Conservation (phyloP, 768 basidiomycete genomes). For the Pulveroboletus sp. region DNA sequence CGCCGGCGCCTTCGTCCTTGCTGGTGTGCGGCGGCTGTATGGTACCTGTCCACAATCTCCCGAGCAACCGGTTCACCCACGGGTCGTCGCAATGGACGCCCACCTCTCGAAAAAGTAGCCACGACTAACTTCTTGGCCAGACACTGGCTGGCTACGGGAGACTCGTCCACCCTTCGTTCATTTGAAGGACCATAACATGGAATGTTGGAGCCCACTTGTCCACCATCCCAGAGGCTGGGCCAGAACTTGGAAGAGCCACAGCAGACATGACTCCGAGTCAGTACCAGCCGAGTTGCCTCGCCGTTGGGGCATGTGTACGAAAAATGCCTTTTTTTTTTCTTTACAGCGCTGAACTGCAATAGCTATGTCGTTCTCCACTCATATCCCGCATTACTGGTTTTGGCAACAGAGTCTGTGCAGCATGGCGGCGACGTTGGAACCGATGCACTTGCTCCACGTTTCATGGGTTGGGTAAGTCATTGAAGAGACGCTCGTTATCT, state of each 20-base stretch:
- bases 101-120: too few relatives aligned
- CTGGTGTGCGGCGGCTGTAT: too few relatives aligned
- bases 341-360: not conserved
- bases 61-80: too few relatives aligned
- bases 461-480: not conserved
- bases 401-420: not conserved
- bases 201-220: not conserved
- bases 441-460: slow-evolving; percentile 1
- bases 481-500: not conserved
- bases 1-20: too few relatives aligned
- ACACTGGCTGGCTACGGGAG: too few relatives aligned
- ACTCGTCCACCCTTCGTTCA: not conserved
- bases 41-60: too few relatives aligned
- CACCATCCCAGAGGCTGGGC: not conserved
- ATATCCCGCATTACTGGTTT: slow-evolving; percentile 1
- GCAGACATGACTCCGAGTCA: not conserved
- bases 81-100: too few relatives aligned
- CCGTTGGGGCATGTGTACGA: not conserved
- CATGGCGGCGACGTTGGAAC: slow-evolving; percentile 3
- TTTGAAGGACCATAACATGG: not conserved
- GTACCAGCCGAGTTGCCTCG: not conserved
- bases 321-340: not conserved
- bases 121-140: too few relatives aligned
- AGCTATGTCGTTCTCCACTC: not conserved
- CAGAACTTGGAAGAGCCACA: not conserved